Conservation (phyloP, 2,329 filamentous ascomycete species). For the Xylariomycetidae sp. region DNA sequence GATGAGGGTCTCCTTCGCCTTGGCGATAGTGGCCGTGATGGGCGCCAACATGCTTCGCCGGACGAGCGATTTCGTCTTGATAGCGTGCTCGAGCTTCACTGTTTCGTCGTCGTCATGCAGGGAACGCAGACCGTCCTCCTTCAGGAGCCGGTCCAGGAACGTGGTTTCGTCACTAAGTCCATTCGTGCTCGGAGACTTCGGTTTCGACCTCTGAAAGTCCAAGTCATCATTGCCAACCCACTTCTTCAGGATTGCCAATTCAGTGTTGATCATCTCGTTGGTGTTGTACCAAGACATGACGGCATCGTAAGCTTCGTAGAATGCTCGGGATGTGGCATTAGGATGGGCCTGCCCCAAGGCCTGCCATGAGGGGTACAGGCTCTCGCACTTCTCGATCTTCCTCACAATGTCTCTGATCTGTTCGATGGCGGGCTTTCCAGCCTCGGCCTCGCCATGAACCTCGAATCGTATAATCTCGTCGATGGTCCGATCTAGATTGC, state of each 20-base stretch:
- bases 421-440: conserved; percentile 78
- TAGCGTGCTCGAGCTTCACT: conserved; percentile 26
- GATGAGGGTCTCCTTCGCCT: conserved; percentile 89
- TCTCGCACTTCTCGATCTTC: conserved; percentile 86
- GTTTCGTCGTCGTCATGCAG: conserved; percentile 66
- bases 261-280: conserved; percentile 91
- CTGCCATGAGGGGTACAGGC: conserved; percentile 75
- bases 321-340: conserved; percentile 69
- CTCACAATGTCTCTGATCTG: conserved; percentile 87
- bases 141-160: conserved; percentile 90
- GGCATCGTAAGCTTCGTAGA: conserved; percentile 78
- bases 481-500: conserved; percentile 66
- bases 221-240: conserved; percentile 97
- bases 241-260: conserved; percentile 83
- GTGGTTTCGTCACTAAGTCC: conserved; percentile 85
- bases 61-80: conserved; percentile 34
- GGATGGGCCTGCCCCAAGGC: conserved; percentile 73
- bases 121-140: conserved; percentile 90
- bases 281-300: conserved; percentile 97
- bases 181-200: conserved; percentile 62
- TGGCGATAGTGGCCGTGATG: conserved; percentile 81
- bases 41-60: conserved; percentile 76
- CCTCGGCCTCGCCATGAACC: conserved; percentile 89
- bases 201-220: conserved; percentile 76
- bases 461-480: conserved; percentile 91